phyloP scores from a whole-genome alignment of 768 basidiomycete species.

The Psilocybe cyanescens region DNA sequence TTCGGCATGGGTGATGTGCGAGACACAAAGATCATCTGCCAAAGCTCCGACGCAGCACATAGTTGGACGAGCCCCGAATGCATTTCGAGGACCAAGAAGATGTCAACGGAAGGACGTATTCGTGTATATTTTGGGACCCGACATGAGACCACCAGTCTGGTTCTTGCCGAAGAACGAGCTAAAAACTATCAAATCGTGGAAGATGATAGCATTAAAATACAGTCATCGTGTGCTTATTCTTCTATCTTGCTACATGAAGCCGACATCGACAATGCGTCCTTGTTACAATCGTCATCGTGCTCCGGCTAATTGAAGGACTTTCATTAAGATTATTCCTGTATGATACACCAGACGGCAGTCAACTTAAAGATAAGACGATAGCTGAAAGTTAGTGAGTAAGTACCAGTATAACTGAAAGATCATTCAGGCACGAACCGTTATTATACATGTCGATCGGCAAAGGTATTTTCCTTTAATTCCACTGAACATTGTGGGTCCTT shows the following conservation, averaged over 20 bases:
- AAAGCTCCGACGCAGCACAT: constrained; percentile 5
- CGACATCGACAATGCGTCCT: not conserved
- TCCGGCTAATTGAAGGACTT: not conserved
- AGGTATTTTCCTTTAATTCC: not conserved
- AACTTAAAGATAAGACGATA: not conserved
- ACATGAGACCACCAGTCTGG: constrained; percentile 5
- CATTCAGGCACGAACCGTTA: not conserved
- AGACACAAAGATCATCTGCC: constrained; percentile 6
- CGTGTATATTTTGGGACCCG: not conserved
- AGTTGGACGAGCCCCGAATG: not conserved
- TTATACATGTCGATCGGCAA: not conserved
- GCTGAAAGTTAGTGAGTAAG: not conserved
- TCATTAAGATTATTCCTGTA: not conserved
- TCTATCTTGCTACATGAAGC: not conserved
- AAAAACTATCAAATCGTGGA: not conserved
- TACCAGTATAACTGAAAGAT: not conserved
- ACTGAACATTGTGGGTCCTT: not conserved
- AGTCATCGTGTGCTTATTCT: not conserved
- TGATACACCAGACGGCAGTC: not conserved
- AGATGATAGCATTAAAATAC: not conserved
- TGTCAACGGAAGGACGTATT: not conserved
- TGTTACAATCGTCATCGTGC: not conserved
- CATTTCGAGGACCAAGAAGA: not conserved
- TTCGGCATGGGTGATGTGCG: constrained; percentile 9
- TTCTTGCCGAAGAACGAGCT: not conserved